These are phyloP conservation scores for Phalaenopsis equestris DNA, from an alignment of 106 monocot genomes.

Conservation along the genomic window DNA sequence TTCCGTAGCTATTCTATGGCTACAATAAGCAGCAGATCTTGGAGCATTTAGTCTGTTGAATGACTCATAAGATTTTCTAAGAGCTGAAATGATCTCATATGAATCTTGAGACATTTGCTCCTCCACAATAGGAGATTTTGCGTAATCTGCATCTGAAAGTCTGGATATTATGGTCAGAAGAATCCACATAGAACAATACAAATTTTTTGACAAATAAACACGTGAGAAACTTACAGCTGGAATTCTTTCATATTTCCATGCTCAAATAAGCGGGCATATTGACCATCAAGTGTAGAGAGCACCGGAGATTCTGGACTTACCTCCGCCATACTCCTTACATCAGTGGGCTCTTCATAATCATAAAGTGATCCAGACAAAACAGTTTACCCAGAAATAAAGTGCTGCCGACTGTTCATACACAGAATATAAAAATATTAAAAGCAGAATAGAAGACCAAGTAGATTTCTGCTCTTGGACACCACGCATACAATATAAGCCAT, in stretches of 20 bases:
- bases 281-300: conserved; percentile 65
- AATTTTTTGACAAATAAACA: background rate
- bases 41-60: conserved; percentile 56
- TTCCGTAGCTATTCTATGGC: conserved; percentile 63
- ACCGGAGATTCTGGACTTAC: conserved; percentile 48
- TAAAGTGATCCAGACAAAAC: conserved; percentile 28
- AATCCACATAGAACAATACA: conserved; percentile 11
- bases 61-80: conserved; percentile 73
- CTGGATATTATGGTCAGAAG: conserved; percentile 24
- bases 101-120: conserved; percentile 76
- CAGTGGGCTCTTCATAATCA: conserved; percentile 22
- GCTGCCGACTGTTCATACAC: conserved; percentile 49
- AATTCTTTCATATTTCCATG: conserved; percentile 49
- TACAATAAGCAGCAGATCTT: conserved; percentile 67
- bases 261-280: conserved; percentile 68
- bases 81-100: conserved; percentile 75
- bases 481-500: background rate
- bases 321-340: conserved; percentile 16
- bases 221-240: conserved; percentile 50
- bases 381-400: conserved; percentile 63
- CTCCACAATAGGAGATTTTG: conserved; percentile 52
- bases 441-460: background rate
- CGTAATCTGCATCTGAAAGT: conserved; percentile 77
- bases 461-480: background rate
- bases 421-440: background rate